Conservation (phyloP, 2,329 filamentous ascomycete species). For the Diaporthe longicolla region DNA sequence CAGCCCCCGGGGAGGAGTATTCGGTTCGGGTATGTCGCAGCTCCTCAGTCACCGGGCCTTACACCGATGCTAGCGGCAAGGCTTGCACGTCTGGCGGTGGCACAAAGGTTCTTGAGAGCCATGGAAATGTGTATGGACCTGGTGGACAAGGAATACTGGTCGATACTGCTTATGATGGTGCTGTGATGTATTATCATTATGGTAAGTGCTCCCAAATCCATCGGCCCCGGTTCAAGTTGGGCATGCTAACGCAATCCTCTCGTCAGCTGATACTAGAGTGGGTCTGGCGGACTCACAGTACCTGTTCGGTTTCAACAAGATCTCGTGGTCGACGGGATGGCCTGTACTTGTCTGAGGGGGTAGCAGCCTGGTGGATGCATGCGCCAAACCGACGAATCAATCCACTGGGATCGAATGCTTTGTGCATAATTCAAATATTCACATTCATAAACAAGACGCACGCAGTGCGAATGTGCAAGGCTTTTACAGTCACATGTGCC, state of each 20-base stretch:
- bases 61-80: conserved; percentile 66
- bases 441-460: too few relatives aligned
- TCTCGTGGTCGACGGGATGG: conserved; percentile 61
- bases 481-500: too few relatives aligned
- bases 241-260: not conserved
- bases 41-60: conserved; percentile 63
- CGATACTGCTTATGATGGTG: conserved; percentile 60
- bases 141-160: conserved; percentile 73
- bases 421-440: too few relatives aligned
- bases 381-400: too few relatives aligned
- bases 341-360: conserved; percentile 46
- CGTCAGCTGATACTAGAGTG: conserved; percentile 63
- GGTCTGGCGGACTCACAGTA: conserved; percentile 64
- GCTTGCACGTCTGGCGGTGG: conserved; percentile 70
- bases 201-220: conserved; percentile 47
- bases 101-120: conserved; percentile 69
- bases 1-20: conserved; percentile 71
- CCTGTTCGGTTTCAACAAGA: conserved; percentile 61
- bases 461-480: too few relatives aligned
- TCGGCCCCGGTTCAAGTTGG: too few relatives aligned
- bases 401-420: too few relatives aligned
- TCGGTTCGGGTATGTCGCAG: conserved; percentile 73
- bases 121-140: conserved; percentile 72
- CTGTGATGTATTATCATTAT: conserved; percentile 75
- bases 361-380: too few relatives aligned